A percentile compares a stretch with the other conserved stretches of the same genome.
Conservation (phyloP, 2,329 filamentous ascomycete species). For the Venturia effusa region DNA sequence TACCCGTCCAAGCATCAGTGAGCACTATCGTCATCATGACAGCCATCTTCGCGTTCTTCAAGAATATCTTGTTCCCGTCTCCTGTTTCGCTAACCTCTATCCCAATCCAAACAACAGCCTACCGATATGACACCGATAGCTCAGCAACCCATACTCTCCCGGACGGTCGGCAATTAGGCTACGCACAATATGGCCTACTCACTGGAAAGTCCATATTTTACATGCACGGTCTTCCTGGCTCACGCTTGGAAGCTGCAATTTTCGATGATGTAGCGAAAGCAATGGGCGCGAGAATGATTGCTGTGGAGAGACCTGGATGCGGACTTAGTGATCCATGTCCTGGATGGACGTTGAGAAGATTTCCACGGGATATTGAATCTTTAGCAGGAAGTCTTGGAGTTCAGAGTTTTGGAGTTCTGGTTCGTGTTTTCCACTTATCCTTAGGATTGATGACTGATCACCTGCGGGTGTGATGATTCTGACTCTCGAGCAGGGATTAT, state of each 20-base stretch:
- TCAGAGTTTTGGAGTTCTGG: conserved; percentile 18
- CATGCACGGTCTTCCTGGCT: conserved; percentile 22
- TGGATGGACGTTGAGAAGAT: conserved; percentile 17
- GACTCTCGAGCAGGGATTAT: conserved; percentile 18
- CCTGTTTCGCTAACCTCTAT: not conserved
- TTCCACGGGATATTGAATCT: conserved; percentile 18
- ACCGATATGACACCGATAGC: not conserved
- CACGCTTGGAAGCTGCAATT: conserved; percentile 19
- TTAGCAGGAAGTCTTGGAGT: conserved; percentile 18
- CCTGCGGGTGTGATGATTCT: not conserved
- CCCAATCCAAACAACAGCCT: not conserved
- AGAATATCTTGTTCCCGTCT: not conserved
- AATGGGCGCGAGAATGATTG: conserved; percentile 20
- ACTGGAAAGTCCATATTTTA: conserved; percentile 20
- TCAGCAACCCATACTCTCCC: conserved; percentile 23
- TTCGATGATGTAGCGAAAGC: conserved; percentile 18
- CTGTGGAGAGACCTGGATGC: conserved; percentile 20
- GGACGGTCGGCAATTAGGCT: conserved; percentile 26
- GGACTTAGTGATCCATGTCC: conserved; percentile 20
- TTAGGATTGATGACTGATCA: not conserved
- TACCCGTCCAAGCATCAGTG: too few species aligned
- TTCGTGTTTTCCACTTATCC: conserved; percentile 10
- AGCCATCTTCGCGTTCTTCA: not conserved
- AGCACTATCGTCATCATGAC: not conserved
- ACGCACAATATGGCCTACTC: conserved; percentile 22